Evolutionary conservation across 1,284 basidiomycete species (phyloP).

Genomic region (Ustilago tritici): DNA sequence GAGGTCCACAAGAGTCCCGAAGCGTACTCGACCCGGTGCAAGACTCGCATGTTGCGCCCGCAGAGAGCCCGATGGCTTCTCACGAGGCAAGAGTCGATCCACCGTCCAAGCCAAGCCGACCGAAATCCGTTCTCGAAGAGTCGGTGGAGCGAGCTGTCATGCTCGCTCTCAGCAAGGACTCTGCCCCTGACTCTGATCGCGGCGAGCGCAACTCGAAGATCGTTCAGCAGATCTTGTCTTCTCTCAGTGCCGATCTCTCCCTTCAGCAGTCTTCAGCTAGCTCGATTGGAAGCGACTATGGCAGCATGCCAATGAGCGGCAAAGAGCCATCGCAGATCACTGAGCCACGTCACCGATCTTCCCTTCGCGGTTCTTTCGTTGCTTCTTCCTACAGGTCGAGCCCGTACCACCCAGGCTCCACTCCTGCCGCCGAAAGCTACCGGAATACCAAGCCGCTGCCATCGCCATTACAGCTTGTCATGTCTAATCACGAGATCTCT

Average conservation of each 20-base stretch:
- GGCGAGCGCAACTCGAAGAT: slow-evolving; percentile 30
- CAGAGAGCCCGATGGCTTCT: background rate
- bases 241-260: slow-evolving; percentile 24
- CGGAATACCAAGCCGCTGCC: slow-evolving; percentile 18
- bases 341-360: slow-evolving; percentile 2
- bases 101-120: background rate
- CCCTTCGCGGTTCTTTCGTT: background rate
- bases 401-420: background rate
- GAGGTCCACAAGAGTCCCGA: slow-evolving; percentile 8
- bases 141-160: slow-evolving; percentile 39
- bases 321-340: slow-evolving; percentile 3
- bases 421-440: background rate
- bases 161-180: slow-evolving; percentile 32
- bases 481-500: slow-evolving; percentile 23
- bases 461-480: slow-evolving; percentile 28
- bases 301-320: background rate
- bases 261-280: slow-evolving; percentile 1
- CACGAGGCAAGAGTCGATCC: background rate
- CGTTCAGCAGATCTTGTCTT: slow-evolving; percentile 34
- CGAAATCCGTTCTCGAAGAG: slow-evolving; percentile 17
- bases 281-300: background rate
- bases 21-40: slow-evolving; percentile 9
- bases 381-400: background rate
- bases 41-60: background rate
- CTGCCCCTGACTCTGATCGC: background rate